A percentile compares a stretch with the other conserved stretches of the same genome.
These are phyloP conservation scores for Elaeis guineensis DNA, from an alignment of 176 grass and related monocot species.

Conservation along the genomic window DNA sequence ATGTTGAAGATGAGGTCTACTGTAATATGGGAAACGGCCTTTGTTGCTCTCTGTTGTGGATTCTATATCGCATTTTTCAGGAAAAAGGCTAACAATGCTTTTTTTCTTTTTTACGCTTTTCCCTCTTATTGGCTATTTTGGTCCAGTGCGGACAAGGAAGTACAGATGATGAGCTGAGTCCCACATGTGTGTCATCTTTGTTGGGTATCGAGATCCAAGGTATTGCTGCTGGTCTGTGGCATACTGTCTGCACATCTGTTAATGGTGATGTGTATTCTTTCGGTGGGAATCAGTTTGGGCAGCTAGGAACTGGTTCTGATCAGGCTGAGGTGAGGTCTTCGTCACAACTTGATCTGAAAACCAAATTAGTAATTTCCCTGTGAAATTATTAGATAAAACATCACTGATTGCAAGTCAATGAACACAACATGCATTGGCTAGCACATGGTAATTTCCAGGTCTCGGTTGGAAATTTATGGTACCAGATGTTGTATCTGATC, in stretches of 20 bases:
- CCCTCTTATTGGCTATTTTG: conserved; percentile 20
- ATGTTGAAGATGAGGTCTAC: conserved; percentile 23
- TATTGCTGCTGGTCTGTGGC: conserved; percentile 87
- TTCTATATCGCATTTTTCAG: background rate
- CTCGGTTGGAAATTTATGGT: too few species aligned
- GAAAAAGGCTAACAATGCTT: background rate
- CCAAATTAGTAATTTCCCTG: too few species aligned
- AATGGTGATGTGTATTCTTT: conserved; percentile 95
- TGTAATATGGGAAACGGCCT: conserved; percentile 22
- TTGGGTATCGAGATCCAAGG: conserved; percentile 78
- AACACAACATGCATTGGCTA: too few species aligned
- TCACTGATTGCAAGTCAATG: background rate
- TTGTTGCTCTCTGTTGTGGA: background rate
- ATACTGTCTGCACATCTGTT: conserved; percentile 78
- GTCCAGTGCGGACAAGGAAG: conserved; percentile 87
- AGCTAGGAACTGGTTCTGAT: conserved; percentile 94
- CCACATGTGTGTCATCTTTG: conserved; percentile 82
- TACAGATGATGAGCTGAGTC: conserved; percentile 84
- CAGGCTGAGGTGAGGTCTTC: conserved; percentile 68
- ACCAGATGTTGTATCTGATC: too few species aligned
- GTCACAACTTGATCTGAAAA: too few species aligned
- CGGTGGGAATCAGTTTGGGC: conserved; percentile 95
- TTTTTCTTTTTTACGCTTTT: conserved; percentile 7
- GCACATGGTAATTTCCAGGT: too few species aligned
- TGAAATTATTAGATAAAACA: background rate